Percentiles rank a stretch among this genome's conserved stretches.
Evolutionary conservation across 345 rosid species (phyloP).

Genomic region (Melaleuca alternifolia): DNA sequence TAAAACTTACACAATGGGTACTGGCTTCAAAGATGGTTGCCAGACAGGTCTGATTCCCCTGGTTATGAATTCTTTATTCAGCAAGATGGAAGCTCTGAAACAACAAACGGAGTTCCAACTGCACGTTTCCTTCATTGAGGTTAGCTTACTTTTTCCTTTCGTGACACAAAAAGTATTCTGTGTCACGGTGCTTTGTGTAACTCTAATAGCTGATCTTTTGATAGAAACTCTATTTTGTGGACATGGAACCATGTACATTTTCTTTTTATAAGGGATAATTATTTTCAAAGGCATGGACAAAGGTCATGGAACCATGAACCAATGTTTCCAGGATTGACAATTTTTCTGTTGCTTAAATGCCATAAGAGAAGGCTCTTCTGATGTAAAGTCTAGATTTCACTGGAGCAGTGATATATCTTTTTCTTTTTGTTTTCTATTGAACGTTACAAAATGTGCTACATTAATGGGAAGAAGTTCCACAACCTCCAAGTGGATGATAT

Average conservation of each 20-base stretch:
- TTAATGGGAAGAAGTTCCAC: neutral
- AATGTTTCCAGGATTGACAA: neutral
- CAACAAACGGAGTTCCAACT: slow-evolving; percentile 78
- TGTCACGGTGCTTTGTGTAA: neutral
- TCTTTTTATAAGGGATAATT: neutral
- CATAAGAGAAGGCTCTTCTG: neutral
- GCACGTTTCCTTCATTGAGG: slow-evolving; percentile 97
- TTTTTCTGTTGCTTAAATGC: neutral
- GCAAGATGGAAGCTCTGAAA: slow-evolving; percentile 69
- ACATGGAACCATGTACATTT: neutral
- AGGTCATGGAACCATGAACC: neutral
- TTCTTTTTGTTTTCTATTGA: neutral
- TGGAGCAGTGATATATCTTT: neutral
- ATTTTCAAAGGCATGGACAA: neutral
- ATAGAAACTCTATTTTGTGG: neutral
- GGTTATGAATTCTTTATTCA: slow-evolving; percentile 82
- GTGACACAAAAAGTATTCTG: neutral
- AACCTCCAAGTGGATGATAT: neutral
- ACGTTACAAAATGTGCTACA: neutral
- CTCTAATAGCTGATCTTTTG: neutral
- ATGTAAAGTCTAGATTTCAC: neutral
- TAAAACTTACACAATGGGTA: slow-evolving; percentile 99
- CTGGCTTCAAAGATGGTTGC: slow-evolving; percentile 72
- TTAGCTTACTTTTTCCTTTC: slow-evolving; percentile 13
- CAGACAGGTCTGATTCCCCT: slow-evolving; percentile 78